Conservation (phyloP, 208 protist species). For the Leishmania aethiopica region DNA sequence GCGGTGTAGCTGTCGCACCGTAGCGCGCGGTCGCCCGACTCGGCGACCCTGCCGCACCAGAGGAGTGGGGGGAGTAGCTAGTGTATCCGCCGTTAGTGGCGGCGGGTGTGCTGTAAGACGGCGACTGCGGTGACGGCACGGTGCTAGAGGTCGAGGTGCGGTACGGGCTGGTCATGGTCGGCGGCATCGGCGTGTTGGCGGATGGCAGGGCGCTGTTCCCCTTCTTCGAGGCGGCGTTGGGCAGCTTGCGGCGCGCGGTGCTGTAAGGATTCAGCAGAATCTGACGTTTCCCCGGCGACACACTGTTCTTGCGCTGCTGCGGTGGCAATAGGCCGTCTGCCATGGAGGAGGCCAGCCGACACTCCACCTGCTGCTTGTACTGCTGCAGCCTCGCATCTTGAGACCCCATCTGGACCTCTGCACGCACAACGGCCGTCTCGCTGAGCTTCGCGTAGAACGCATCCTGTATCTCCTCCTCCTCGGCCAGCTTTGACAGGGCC, state of each 20-base stretch:
- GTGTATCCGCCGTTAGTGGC: not conserved
- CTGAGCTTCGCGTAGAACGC: constrained; percentile 14
- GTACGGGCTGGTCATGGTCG: not conserved
- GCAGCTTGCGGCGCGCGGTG: not conserved
- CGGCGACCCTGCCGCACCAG: too few species aligned
- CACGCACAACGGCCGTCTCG: constrained; percentile 17
- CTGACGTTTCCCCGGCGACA: constrained; percentile 19
- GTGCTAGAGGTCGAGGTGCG: not conserved
- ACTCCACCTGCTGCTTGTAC: constrained; percentile 21
- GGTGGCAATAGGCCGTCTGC: not conserved
- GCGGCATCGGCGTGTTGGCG: not conserved
- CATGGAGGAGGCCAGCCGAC: constrained; percentile 11
- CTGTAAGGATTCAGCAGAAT: constrained; percentile 26
- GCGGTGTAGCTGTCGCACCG: not conserved
- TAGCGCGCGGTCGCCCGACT: not conserved
- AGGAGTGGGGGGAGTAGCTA: not conserved
- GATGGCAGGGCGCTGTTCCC: not conserved
- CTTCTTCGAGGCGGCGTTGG: not conserved
- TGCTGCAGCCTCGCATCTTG: constrained; percentile 13
- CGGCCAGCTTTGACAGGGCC: constrained; percentile 13
- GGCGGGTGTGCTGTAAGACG: not conserved
- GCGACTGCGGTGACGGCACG: not conserved
- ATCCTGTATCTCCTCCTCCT: constrained; percentile 27
- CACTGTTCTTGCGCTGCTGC: not conserved
- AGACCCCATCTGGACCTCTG: constrained; percentile 22